Evolutionary conservation across 441 rosid species (phyloP).

Genomic region (Euphorbia celastroides): DNA sequence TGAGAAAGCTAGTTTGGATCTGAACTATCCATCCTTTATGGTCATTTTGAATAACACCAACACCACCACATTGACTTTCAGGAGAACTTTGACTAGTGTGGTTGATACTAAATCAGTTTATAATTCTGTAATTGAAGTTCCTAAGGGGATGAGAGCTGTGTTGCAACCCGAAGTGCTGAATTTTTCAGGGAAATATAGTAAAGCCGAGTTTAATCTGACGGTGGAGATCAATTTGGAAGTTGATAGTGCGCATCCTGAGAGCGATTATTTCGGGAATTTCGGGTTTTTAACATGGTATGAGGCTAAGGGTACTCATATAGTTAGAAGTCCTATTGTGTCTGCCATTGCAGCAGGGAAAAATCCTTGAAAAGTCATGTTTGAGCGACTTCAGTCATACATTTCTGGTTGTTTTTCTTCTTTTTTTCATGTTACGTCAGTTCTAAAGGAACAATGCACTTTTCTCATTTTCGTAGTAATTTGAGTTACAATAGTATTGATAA

Average conservation of each 20-base stretch:
- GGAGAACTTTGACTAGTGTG: slow-evolving; percentile 37
- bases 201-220: slow-evolving; percentile 30
- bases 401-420: too few species aligned
- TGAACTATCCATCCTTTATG: slow-evolving; percentile 52
- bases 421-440: background rate
- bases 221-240: slow-evolving; percentile 26
- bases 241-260: slow-evolving; percentile 16
- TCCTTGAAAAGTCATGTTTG: background rate
- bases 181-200: slow-evolving; percentile 25
- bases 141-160: slow-evolving; percentile 29
- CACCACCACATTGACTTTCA: slow-evolving; percentile 33
- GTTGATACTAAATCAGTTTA: slow-evolving; percentile 24
- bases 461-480: too few species aligned
- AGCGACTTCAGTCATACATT: background rate
- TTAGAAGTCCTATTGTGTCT: slow-evolving; percentile 39
- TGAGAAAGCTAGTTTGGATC: slow-evolving; percentile 30
- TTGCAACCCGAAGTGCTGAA: slow-evolving; percentile 25
- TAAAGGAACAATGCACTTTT: too few species aligned
- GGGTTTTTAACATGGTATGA: slow-evolving; percentile 40
- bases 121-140: slow-evolving; percentile 24
- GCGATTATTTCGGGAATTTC: slow-evolving; percentile 33
- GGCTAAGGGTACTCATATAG: slow-evolving; percentile 33
- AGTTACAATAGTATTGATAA: background rate
- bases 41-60: slow-evolving; percentile 39
- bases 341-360: slow-evolving; percentile 27